Percentiles rank a stretch among this genome's conserved stretches.
Evolutionary conservation across 1,284 basidiomycete genomes (phyloP).

Genomic region (Mycosarcoma mackinlayi): DNA sequence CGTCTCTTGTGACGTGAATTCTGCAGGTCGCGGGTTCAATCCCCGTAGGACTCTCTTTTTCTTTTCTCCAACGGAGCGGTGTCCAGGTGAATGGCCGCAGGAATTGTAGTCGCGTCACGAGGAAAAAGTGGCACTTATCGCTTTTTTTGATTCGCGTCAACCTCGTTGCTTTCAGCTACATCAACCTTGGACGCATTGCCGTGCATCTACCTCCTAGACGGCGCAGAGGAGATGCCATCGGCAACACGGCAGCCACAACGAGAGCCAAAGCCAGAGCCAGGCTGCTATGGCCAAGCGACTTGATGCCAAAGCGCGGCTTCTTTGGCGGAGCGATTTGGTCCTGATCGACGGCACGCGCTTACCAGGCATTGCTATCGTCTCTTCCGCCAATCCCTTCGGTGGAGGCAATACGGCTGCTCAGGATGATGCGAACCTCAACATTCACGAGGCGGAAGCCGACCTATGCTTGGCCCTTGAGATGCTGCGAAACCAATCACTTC

Average conservation of each 20-base stretch:
- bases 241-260: background rate
- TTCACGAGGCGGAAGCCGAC: constrained; percentile 54
- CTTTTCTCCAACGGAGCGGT: no score
- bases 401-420: background rate
- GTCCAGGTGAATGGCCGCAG: no score
- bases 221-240: constrained; percentile 10
- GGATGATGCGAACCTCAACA: constrained; percentile 4
- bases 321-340: constrained; percentile 61
- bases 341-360: constrained; percentile 60
- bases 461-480: constrained; percentile 64
- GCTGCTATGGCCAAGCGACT: constrained; percentile 18
- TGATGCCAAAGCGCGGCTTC: constrained; percentile 49
- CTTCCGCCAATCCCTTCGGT: constrained; percentile 55
- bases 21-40: constrained; percentile 58
- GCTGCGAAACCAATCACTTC: constrained; percentile 60
- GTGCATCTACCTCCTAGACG: background rate
- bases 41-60: constrained; percentile 53
- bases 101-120: constrained; percentile 9
- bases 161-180: no score
- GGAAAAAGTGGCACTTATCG: background rate
- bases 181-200: no score
- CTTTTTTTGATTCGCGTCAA: background rate
- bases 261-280: constrained; percentile 10
- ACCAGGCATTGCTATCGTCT: constrained; percentile 60
- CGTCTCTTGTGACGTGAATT: constrained; percentile 8